Evolutionary conservation across 2,329 filamentous ascomycete species (phyloP).

Genomic region (Clonostachys sp.): DNA sequence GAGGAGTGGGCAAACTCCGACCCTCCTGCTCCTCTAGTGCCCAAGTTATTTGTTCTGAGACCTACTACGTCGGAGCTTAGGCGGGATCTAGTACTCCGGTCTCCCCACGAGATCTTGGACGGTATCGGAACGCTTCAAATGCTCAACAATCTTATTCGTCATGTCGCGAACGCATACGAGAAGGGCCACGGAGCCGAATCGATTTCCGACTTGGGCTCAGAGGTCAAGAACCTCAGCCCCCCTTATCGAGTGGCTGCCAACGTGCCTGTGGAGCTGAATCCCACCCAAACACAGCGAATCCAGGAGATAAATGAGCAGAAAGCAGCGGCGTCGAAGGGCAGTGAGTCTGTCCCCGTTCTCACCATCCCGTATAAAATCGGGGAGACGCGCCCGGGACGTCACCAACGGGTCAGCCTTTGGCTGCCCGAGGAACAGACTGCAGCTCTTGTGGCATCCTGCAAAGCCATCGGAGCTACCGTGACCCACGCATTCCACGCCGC

Average conservation of each 20-base stretch:
- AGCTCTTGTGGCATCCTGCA: conserved; percentile 10
- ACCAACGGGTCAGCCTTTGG: conserved; percentile 15
- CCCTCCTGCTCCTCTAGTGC: conserved; percentile 19
- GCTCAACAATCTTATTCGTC: conserved; percentile 18
- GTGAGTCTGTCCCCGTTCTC: neutral
- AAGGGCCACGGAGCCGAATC: conserved; percentile 14
- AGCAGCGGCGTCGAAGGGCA: neutral
- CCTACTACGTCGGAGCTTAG: conserved; percentile 5
- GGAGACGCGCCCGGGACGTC: conserved; percentile 6
- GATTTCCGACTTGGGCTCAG: conserved; percentile 3
- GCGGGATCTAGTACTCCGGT: conserved; percentile 26
- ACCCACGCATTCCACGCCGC: conserved; percentile 26
- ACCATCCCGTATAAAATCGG: conserved; percentile 13
- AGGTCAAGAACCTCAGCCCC: conserved; percentile 13
- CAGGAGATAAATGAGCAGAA: conserved; percentile 1
- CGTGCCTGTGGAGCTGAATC: conserved; percentile 6
- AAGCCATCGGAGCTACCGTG: conserved; percentile 11
- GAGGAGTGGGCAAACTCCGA: conserved; percentile 25
- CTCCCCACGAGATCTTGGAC: conserved; percentile 31
- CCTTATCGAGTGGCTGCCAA: conserved; percentile 16
- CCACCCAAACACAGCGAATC: conserved; percentile 7
- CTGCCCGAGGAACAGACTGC: conserved; percentile 9
- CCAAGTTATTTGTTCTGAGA: conserved; percentile 24
- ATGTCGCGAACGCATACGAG: conserved; percentile 14
- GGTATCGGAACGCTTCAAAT: conserved; percentile 29